Conservation (phyloP, 495 filamentous ascomycete species). For the Neurospora tetraspora region DNA sequence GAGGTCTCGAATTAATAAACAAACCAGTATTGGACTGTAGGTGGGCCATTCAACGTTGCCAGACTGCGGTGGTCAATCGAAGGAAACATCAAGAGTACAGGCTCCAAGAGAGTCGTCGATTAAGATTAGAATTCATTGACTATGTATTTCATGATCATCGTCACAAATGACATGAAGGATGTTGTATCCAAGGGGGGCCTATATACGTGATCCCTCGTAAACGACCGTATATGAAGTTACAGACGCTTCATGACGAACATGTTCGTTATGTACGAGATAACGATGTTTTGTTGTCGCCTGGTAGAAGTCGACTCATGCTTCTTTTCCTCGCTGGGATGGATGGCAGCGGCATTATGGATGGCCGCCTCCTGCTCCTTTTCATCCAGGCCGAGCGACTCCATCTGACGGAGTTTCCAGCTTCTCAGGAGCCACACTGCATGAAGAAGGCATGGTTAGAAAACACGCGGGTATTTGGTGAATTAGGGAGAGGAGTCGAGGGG, state of each 20-base stretch:
- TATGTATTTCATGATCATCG: not conserved
- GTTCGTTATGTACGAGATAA: constrained; percentile 12
- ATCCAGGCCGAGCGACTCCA: constrained; percentile 19
- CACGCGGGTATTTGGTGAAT: not conserved
- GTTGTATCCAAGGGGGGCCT: not conserved
- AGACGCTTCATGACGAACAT: constrained; percentile 11
- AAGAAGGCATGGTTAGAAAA: not conserved
- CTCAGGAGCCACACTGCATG: constrained; percentile 28
- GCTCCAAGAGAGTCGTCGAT: not conserved
- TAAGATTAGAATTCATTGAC: not conserved
- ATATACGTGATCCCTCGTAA: not conserved
- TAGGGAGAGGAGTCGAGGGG: not conserved
- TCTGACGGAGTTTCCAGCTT: constrained; percentile 34
- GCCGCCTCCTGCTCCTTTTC: constrained; percentile 20
- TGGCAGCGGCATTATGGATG: constrained; percentile 11
- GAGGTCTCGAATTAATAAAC: too few species aligned
- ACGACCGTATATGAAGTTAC: constrained; percentile 1
- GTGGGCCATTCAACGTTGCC: not conserved
- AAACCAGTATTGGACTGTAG: too few species aligned
- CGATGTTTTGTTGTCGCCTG: not conserved
- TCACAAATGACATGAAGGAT: not conserved
- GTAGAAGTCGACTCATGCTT: not conserved
- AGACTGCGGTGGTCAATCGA: not conserved
- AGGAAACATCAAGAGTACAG: not conserved
- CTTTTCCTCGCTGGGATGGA: constrained; percentile 2